Conservation (phyloP, 129 eudicot species). For the Heracleum sosnowskyi region DNA sequence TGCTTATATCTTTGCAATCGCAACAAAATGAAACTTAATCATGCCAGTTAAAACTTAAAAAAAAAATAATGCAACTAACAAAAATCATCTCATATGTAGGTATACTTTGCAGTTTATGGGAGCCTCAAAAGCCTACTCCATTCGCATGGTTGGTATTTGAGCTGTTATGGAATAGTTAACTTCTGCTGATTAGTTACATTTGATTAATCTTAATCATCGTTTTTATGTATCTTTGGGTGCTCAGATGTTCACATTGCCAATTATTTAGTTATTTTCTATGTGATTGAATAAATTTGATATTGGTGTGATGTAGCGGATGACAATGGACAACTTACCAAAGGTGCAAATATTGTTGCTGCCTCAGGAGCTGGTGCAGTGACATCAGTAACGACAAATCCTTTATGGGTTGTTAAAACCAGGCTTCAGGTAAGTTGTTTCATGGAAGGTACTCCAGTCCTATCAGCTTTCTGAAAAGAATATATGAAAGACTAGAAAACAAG, state of each 20-base stretch:
- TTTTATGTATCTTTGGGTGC: no score
- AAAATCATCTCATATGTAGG: slow-evolving; percentile 39
- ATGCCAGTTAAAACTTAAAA: neutral
- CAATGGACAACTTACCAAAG: slow-evolving; percentile 49
- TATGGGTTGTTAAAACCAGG: slow-evolving; percentile 95
- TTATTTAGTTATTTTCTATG: no score
- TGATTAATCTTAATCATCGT: neutral
- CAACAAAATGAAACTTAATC: no score
- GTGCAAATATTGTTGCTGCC: slow-evolving; percentile 89
- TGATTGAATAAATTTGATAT: neutral
- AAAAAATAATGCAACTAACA: neutral
- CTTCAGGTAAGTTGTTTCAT: slow-evolving; percentile 53
- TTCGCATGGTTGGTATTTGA: slow-evolving; percentile 54
- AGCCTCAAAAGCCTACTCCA: slow-evolving; percentile 66
- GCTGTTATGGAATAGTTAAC: no score
- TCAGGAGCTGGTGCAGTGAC: slow-evolving; percentile 97
- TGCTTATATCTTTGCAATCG: neutral
- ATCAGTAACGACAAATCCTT: slow-evolving; percentile 69
- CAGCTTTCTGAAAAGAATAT: no score
- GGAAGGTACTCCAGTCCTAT: no score
- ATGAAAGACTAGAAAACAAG: neutral
- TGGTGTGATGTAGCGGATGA: slow-evolving; percentile 30
- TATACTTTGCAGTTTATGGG: slow-evolving; percentile 87
- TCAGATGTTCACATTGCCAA: no score
- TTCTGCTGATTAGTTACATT: neutral